These are phyloP conservation scores for Diplodia intermedia DNA, from an alignment of 2,329 filamentous ascomycete genomes.

Conservation along the genomic window DNA sequence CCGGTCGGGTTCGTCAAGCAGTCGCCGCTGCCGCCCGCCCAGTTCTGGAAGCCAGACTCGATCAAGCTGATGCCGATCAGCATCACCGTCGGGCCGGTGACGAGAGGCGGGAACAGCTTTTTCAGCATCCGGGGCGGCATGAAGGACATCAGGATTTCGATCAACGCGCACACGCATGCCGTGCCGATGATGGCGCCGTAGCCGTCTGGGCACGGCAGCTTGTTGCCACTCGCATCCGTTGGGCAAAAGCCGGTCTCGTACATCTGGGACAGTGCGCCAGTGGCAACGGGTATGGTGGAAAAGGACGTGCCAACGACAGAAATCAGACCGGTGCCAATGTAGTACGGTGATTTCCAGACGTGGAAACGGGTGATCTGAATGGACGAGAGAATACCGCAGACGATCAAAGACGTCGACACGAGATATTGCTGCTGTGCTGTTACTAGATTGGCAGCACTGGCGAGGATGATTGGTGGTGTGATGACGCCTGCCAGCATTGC, in stretches of 20 bases:
- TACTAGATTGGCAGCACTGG: constrained; percentile 66
- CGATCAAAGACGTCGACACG: constrained; percentile 78
- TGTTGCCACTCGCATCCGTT: constrained; percentile 65
- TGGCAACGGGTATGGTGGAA: constrained; percentile 75
- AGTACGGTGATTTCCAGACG: constrained; percentile 72
- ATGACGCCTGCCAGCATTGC: constrained; percentile 75
- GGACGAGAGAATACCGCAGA: constrained; percentile 75
- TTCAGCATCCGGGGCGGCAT: constrained; percentile 72
- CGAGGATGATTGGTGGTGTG: constrained; percentile 77
- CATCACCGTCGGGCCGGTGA: constrained; percentile 71
- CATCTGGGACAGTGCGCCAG: constrained; percentile 77
- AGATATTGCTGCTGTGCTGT: constrained; percentile 73
- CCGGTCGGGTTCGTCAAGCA: constrained; percentile 57
- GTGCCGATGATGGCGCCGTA: constrained; percentile 80
- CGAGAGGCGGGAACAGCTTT: constrained; percentile 78
- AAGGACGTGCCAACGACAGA: constrained; percentile 83
- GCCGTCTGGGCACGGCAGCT: constrained; percentile 74
- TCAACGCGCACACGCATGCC: constrained; percentile 53
- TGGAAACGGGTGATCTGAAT: constrained; percentile 81
- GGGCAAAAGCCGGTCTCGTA: constrained; percentile 75
- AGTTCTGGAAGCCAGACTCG: constrained; percentile 73
- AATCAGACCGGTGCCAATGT: constrained; percentile 72
- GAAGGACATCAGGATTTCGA: constrained; percentile 78
- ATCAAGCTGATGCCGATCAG: constrained; percentile 78
- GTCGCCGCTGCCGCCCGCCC: constrained; percentile 76